Percentiles rank a stretch among this genome's conserved stretches.
These are phyloP conservation scores for Kurtzmaniella quercitrusa DNA, from an alignment of 1,139 yeast genomes.

Conservation along the genomic window DNA sequence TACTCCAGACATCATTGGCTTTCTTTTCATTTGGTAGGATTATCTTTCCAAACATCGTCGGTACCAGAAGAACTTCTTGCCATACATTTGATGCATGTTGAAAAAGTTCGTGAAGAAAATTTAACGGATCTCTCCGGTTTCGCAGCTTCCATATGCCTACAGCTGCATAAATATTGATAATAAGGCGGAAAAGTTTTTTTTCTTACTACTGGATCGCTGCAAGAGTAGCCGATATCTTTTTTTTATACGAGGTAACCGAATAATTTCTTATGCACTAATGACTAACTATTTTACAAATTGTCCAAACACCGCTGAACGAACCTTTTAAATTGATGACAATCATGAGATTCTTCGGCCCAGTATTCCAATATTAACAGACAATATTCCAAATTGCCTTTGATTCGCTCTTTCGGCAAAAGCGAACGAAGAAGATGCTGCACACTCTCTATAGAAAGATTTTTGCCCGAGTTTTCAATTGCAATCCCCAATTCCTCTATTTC, in stretches of 20 bases:
- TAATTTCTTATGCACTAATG: not conserved
- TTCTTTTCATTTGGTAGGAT: too few relatives aligned
- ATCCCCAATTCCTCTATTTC: not conserved
- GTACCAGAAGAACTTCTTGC: too few relatives aligned
- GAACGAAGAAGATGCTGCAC: conserved; percentile 14
- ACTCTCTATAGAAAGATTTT: conserved; percentile 1
- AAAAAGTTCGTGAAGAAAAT: not conserved
- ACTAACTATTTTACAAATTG: conserved; percentile 1
- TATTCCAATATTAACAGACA: conserved; percentile 29
- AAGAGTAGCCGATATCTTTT: not conserved
- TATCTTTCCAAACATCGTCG: too few relatives aligned
- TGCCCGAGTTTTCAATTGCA: not conserved
- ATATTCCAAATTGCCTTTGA: conserved; percentile 28
- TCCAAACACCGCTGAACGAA: conserved; percentile 22
- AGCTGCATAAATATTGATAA: not conserved
- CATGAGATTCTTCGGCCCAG: conserved; percentile 37
- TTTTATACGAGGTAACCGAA: not conserved
- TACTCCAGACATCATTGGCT: too few relatives aligned
- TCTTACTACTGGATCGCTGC: not conserved
- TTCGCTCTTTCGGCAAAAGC: conserved; percentile 22
- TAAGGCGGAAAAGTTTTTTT: not conserved
- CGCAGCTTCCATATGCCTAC: not conserved
- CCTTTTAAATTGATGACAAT: conserved; percentile 28
- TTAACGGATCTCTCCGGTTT: not conserved
- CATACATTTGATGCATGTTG: not conserved